phyloP scores from a whole-genome alignment of 164 flowering plant species.

The Berberis thunbergii region DNA sequence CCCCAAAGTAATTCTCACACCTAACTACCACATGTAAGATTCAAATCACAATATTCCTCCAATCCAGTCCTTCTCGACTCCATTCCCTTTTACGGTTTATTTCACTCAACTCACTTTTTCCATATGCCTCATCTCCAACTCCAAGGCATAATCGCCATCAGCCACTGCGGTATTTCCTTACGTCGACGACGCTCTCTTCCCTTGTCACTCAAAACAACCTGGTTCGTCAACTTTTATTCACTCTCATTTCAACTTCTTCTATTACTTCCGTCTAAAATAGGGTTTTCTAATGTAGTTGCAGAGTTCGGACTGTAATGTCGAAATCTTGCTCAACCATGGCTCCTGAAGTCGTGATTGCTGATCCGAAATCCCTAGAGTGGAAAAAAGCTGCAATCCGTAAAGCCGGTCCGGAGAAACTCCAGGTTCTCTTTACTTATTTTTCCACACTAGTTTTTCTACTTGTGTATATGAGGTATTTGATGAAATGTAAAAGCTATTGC shows the following conservation, averaged over 20 bases:
- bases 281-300: slow-evolving; percentile 15
- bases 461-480: neutral
- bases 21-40: too few relatives aligned
- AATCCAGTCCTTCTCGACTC: too few relatives aligned
- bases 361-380: slow-evolving; percentile 28
- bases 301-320: slow-evolving; percentile 22
- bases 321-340: neutral
- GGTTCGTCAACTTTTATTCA: too few relatives aligned
- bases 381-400: slow-evolving; percentile 49
- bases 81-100: too few relatives aligned
- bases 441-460: neutral
- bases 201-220: too few relatives aligned
- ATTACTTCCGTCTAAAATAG: neutral
- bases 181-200: too few relatives aligned
- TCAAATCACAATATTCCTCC: too few relatives aligned
- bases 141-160: too few relatives aligned
- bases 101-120: too few relatives aligned
- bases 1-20: too few relatives aligned
- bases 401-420: slow-evolving; percentile 64
- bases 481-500: neutral
- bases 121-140: too few relatives aligned
- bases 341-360: slow-evolving; percentile 26
- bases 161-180: too few relatives aligned
- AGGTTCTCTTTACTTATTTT: slow-evolving; percentile 29
- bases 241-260: neutral